These are phyloP conservation scores for Smallanthus sonchifolius DNA, from an alignment of 129 eudicot genomes.

Conservation along the genomic window DNA sequence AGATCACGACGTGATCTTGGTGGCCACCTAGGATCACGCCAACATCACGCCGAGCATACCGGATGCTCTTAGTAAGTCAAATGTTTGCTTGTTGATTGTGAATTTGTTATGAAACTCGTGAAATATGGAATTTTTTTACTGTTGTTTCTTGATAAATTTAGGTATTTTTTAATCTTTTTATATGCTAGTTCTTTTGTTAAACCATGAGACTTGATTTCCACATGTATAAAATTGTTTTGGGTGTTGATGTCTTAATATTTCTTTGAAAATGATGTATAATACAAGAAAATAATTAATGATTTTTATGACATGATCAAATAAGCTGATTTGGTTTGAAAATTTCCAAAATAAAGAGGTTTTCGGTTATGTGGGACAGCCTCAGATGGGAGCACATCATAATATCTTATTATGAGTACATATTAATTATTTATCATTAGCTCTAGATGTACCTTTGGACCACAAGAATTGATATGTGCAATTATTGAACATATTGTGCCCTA, in stretches of 20 bases:
- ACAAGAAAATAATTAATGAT: background rate
- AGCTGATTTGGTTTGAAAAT: background rate
- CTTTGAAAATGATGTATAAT: background rate
- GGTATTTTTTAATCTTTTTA: background rate
- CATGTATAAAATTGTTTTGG: background rate
- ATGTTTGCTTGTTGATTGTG: background rate
- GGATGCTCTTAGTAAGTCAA: background rate
- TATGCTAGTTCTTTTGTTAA: background rate
- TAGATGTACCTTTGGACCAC: background rate
- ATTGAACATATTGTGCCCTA: background rate
- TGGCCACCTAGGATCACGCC: no score
- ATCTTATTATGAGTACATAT: background rate
- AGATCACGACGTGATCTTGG: no score
- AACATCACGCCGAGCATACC: no score
- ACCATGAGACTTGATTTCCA: background rate
- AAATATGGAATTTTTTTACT: background rate
- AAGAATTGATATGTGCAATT: background rate
- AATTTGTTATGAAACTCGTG: background rate
- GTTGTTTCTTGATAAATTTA: background rate
- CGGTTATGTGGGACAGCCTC: conserved; percentile 1
- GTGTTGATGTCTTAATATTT: background rate
- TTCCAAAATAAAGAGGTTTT: background rate
- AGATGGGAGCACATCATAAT: background rate
- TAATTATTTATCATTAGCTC: background rate
- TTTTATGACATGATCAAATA: background rate